Evolutionary conservation across 768 basidiomycete genomes (phyloP).

Genomic region (Leccinum variicolor): DNA sequence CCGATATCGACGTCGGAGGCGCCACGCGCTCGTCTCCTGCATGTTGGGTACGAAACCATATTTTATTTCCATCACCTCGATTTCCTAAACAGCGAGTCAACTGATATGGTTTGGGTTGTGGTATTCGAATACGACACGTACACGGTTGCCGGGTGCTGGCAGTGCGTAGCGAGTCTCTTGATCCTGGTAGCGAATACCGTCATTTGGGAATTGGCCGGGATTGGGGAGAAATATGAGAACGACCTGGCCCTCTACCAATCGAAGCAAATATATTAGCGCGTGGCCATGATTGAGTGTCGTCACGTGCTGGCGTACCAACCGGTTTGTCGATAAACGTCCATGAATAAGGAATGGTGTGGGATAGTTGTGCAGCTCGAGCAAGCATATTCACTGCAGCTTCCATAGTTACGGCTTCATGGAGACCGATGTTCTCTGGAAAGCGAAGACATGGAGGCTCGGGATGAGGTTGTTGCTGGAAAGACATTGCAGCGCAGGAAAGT

Average conservation of each 20-base stretch:
- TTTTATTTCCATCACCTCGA: slow-evolving; percentile 73
- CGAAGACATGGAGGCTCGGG: slow-evolving; percentile 65
- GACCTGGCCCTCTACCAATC: slow-evolving; percentile 55
- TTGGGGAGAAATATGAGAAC: slow-evolving; percentile 63
- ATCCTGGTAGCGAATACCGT: slow-evolving; percentile 77
- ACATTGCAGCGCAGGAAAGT: slow-evolving; percentile 13
- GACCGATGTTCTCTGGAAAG: slow-evolving; percentile 62
- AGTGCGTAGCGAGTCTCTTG: slow-evolving; percentile 56
- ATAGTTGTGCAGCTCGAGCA: slow-evolving; percentile 51
- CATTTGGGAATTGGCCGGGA: slow-evolving; percentile 61
- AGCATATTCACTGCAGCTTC: slow-evolving; percentile 63
- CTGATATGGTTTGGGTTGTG: background rate
- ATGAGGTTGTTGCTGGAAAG: slow-evolving; percentile 47
- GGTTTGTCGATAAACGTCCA: slow-evolving; percentile 83
- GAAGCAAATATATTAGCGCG: background rate
- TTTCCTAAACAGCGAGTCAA: slow-evolving; percentile 47
- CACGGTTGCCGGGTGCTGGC: slow-evolving; percentile 52
- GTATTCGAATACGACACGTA: slow-evolving; percentile 33
- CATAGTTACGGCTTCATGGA: slow-evolving; percentile 51
- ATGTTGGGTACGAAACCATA: slow-evolving; percentile 72
- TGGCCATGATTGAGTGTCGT: background rate
- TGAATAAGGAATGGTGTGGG: slow-evolving; percentile 57
- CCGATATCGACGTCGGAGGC: slow-evolving; percentile 68
- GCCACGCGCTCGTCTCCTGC: slow-evolving; percentile 60
- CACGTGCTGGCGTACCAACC: slow-evolving; percentile 42